Conservation (phyloP, 2,329 filamentous ascomycete genomes). For the Blastomyces silverae region DNA sequence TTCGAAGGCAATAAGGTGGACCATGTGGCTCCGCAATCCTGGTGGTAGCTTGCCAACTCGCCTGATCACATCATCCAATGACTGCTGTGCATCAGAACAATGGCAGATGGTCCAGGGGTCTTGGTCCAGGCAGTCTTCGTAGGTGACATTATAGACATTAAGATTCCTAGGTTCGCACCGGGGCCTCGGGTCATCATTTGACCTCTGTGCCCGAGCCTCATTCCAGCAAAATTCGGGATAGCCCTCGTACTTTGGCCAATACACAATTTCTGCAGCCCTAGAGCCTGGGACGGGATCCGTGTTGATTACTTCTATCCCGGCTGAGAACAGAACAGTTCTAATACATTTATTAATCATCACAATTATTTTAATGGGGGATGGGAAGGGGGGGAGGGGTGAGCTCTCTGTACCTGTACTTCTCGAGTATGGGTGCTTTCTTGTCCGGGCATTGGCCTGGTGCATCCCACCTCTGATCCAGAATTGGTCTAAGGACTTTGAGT, state of each 20-base stretch:
- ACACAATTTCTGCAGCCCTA: not conserved
- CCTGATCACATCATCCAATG: not conserved
- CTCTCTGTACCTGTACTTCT: not conserved
- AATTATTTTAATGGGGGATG: not conserved
- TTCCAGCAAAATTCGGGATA: slow-evolving; percentile 6
- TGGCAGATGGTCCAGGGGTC: slow-evolving; percentile 2
- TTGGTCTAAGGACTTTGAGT: slow-evolving; percentile 1
- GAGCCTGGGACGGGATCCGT: not conserved
- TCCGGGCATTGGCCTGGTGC: not conserved
- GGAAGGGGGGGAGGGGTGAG: not conserved
- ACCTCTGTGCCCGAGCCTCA: not conserved
- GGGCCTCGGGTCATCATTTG: not conserved
- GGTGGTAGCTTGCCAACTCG: not conserved
- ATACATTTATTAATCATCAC: not conserved
- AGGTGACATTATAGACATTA: slow-evolving; percentile 2
- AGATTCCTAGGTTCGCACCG: not conserved
- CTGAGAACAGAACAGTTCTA: not conserved
- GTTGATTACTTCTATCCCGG: not conserved
- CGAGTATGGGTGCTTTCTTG: not conserved
- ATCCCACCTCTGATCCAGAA: slow-evolving; percentile 1
- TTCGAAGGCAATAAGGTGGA: not conserved
- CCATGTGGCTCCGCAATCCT: not conserved
- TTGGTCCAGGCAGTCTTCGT: not conserved
- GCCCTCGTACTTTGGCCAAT: not conserved
- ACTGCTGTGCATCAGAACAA: slow-evolving; percentile 6